Base-by-base conservation (phyloP, 495 filamentous ascomycete species). In the Parathielavia hyrcaniae region DNA sequence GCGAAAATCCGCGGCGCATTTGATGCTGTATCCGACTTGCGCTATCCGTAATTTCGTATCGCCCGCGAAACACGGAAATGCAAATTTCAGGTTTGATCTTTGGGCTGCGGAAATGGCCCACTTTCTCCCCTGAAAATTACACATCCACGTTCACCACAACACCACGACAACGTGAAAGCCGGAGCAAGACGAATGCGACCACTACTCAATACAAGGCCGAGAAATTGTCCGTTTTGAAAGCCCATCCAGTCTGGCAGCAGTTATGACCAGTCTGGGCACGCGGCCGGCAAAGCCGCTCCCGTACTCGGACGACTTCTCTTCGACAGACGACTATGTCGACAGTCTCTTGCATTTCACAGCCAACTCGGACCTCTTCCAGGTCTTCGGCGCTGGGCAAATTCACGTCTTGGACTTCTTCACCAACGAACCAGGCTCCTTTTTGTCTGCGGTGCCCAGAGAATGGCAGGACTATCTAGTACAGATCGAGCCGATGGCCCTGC, bases 381-480 rank as follows among this genome's bases (percentile, higher is more conserved):
- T 85, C 44, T 78, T 97, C 50, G 95, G 90, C 67, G 95, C 93
- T 52, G 91, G 91, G 36, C 26, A 30, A 30, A 86, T 97, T 4
- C 93, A 98, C 69, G 90, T 98, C 55, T 78, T 97, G 49, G 93
- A 97, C 65, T 97, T 98, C 73, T 86, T 96, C 72, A 96, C 90
- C n/a, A 81, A 82, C 49, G 83, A 90, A 19, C 87, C 88, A 17
- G 75, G 75, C 68, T 75, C 96, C 0, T 97, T 96, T 68, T 79
- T 83, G 41, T 72, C 77, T 4, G 76, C 89, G 2, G 72, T 98
- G 13, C 90, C 90, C 1, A 64, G 81, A 65, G 81, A 88, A 64
- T 98, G 93, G 93, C 81, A 86, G 53, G 58, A 75, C 2, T 97
- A 87, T 75, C 86, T 97, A 56, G 69, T 86, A 35, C 63, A 77